phyloP scores from a whole-genome alignment of 176 grass and related monocot species.

The sorghum (Sorghum bicolor) region DNA sequence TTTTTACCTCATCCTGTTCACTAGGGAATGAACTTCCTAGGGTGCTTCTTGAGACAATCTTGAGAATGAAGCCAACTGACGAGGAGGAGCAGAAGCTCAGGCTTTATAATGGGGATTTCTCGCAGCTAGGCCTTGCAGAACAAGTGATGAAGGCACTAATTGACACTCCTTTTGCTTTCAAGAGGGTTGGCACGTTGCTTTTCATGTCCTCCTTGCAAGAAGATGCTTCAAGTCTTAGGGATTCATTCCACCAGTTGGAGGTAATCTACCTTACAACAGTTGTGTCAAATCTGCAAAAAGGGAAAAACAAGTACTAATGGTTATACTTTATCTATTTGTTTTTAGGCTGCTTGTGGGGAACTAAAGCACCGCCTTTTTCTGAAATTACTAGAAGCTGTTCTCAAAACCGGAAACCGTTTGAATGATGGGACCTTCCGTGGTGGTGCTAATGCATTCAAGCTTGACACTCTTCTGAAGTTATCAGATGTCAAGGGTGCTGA shows the following conservation, averaged over 20 bases:
- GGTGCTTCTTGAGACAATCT: slow-evolving; percentile 66
- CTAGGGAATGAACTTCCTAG: slow-evolving; percentile 80
- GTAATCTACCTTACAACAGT: slow-evolving; percentile 37
- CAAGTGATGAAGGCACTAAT: slow-evolving; percentile 71
- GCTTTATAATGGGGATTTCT: slow-evolving; percentile 55
- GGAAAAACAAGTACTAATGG: background rate
- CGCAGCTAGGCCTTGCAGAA: slow-evolving; percentile 62
- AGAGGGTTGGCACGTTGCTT: slow-evolving; percentile 63
- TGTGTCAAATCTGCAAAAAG: slow-evolving; percentile 10
- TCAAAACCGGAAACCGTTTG: slow-evolving; percentile 91
- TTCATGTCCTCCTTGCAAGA: slow-evolving; percentile 80
- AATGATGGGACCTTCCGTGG: slow-evolving; percentile 83
- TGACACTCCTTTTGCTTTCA: slow-evolving; percentile 71
- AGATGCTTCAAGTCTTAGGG: slow-evolving; percentile 61
- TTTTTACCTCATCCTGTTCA: slow-evolving; percentile 8
- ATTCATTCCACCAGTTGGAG: slow-evolving; percentile 70
- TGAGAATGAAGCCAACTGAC: slow-evolving; percentile 78
- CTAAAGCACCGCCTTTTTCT: slow-evolving; percentile 76
- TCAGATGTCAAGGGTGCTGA: slow-evolving; percentile 73
- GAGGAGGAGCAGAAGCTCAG: slow-evolving; percentile 75
- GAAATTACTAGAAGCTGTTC: slow-evolving; percentile 86
- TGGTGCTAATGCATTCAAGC: slow-evolving; percentile 86
- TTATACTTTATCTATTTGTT: slow-evolving; percentile 5
- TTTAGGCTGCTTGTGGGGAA: slow-evolving; percentile 74
- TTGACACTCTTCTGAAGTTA: slow-evolving; percentile 86